A percentile compares a stretch with the other conserved stretches of the same genome.
Conservation (phyloP, 306 rosid species). For the Carpinus viminea region DNA sequence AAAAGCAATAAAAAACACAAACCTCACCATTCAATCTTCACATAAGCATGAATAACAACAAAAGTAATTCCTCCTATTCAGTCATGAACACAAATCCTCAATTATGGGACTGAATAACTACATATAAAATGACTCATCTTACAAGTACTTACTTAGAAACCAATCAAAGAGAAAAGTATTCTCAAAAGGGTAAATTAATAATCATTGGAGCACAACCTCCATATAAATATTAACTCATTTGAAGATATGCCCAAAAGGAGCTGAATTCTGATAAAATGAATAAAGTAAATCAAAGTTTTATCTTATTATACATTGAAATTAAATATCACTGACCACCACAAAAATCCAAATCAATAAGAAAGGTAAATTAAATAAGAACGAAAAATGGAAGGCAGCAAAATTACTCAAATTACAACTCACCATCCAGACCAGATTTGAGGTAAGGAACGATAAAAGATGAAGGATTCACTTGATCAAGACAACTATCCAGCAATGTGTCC, state of each 20-base stretch:
- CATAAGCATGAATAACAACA: background rate
- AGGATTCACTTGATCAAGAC: conserved; percentile 99
- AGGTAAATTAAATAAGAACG: background rate
- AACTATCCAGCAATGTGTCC: conserved; percentile 92
- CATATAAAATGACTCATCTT: too few relatives aligned
- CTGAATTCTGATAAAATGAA: background rate
- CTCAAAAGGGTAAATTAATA: background rate
- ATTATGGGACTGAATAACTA: background rate
- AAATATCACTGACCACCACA: too few relatives aligned
- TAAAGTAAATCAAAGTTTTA: background rate
- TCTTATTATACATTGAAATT: too few relatives aligned
- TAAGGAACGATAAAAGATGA: conserved; percentile 94
- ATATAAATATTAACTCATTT: background rate
- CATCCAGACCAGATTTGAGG: conserved; percentile 95
- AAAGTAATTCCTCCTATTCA: background rate
- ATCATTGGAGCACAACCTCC: background rate
- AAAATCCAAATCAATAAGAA: background rate
- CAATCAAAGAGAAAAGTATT: background rate
- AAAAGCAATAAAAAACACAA: background rate
- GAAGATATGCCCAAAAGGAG: background rate
- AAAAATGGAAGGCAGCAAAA: background rate
- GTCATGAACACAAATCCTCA: background rate
- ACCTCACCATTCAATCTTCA: background rate
- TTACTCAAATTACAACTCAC: conserved; percentile 49
- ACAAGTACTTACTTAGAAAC: background rate